Conservation (phyloP, 1,284 basidiomycete species). For the Phaffia rhodozyma region DNA sequence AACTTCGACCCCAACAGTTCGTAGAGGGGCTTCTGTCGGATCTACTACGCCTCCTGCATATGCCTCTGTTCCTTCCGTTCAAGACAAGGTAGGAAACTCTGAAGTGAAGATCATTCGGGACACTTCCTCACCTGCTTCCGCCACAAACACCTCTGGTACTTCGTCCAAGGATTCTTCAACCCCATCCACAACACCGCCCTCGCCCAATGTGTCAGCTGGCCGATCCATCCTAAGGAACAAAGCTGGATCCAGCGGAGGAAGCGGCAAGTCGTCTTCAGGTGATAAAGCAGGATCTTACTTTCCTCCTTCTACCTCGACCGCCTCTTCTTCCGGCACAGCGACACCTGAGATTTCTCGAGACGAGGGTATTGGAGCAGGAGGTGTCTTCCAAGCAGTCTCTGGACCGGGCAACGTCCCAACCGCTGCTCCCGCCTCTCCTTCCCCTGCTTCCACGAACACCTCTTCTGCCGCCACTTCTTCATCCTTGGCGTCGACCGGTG, state of each 20-base stretch:
- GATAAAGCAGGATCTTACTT: slow-evolving; percentile 2
- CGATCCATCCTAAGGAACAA: not conserved
- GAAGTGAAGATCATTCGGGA: not conserved
- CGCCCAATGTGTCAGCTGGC: slow-evolving; percentile 13
- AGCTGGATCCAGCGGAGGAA: slow-evolving; percentile 10
- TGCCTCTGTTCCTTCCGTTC: slow-evolving; percentile 2
- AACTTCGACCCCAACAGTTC: slow-evolving; percentile 5
- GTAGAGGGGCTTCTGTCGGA: slow-evolving; percentile 10
- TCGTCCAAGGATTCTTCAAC: slow-evolving; percentile 20
- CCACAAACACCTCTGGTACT: slow-evolving; percentile 20
- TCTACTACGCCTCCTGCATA: slow-evolving; percentile 1
- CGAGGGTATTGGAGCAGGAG: not conserved
- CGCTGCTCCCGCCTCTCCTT: slow-evolving; percentile 11
- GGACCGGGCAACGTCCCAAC: not conserved
- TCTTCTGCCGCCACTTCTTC: not conserved
- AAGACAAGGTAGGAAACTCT: slow-evolving; percentile 20
- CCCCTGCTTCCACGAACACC: slow-evolving; percentile 7
- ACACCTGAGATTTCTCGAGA: too few species aligned
- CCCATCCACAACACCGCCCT: slow-evolving; percentile 20
- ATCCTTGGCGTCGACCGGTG: not conserved
- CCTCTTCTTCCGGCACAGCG: not conserved
- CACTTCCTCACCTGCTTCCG: not conserved
- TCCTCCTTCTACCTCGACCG: not conserved
- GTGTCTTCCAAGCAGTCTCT: slow-evolving; percentile 9
- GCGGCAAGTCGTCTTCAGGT: not conserved